Evolutionary conservation across 2,329 filamentous ascomycete genomes (phyloP).

Genomic region (Fusarium clavum): DNA sequence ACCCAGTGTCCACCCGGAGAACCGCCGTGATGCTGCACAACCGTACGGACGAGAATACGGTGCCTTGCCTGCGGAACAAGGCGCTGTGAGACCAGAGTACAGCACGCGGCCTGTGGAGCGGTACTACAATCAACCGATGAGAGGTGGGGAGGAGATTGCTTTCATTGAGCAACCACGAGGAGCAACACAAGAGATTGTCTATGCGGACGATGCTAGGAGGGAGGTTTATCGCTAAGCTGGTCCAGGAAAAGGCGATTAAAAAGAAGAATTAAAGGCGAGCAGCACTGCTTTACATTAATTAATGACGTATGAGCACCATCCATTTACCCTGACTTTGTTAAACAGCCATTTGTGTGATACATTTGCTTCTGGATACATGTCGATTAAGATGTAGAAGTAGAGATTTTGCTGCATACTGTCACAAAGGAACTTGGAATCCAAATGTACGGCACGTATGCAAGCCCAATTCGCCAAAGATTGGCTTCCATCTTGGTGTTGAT

Average conservation of each 20-base stretch:
- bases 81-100: constrained; percentile 50
- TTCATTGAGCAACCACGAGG: constrained; percentile 59
- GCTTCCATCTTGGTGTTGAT: not conserved
- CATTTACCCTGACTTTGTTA: not conserved
- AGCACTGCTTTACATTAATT: not conserved
- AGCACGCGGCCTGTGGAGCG: constrained; percentile 58
- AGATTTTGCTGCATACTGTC: not conserved
- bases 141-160: constrained; percentile 54
- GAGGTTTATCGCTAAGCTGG: constrained; percentile 51
- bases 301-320: not conserved
- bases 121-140: constrained; percentile 56
- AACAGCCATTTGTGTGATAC: not conserved
- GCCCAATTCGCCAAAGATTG: not conserved
- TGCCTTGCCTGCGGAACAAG: constrained; percentile 42
- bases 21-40: constrained; percentile 47
- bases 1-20: constrained; percentile 45
- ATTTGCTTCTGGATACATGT: not conserved
- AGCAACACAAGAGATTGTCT: constrained; percentile 58
- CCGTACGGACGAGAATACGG: constrained; percentile 51
- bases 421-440: not conserved
- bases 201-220: constrained; percentile 56
- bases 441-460: not conserved
- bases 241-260: not conserved
- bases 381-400: not conserved
- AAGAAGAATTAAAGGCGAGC: not conserved